A percentile compares a stretch with the other conserved stretches of the same genome.
These are phyloP conservation scores for Diaporthe batatas DNA, from an alignment of 2,329 filamentous ascomycete genomes.

Conservation along the genomic window DNA sequence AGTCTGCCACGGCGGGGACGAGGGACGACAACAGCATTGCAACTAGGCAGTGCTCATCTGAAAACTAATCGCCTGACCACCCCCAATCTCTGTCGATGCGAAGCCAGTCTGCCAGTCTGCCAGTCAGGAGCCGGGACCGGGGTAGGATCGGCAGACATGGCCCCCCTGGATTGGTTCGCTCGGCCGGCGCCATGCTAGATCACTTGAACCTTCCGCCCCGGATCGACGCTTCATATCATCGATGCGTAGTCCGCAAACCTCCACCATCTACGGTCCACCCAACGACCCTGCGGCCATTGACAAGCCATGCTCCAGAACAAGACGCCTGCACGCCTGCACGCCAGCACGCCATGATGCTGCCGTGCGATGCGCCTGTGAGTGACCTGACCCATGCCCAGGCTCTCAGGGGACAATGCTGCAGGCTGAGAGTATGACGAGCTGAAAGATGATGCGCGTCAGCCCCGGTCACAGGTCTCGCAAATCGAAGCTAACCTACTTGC, in stretches of 20 bases:
- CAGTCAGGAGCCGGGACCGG: not conserved
- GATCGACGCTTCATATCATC: slow-evolving; percentile 17
- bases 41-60: not conserved
- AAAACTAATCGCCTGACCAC: slow-evolving; percentile 23
- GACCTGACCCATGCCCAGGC: not conserved
- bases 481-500: not conserved
- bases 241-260: not conserved
- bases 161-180: slow-evolving; percentile 16
- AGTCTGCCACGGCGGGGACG: no score
- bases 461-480: not conserved
- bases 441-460: slow-evolving; percentile 17
- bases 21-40: not conserved
- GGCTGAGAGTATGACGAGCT: slow-evolving; percentile 17
- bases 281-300: not conserved
- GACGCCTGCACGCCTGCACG: not conserved
- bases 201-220: not conserved
- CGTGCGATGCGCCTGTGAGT: slow-evolving; percentile 2
- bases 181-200: slow-evolving; percentile 11
- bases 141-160: not conserved
- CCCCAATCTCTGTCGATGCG: not conserved
- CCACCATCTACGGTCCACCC: no score
- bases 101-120: no score
- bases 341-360: no score
- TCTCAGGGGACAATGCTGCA: not conserved
- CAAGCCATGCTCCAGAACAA: slow-evolving; percentile 2